Evolutionary conservation across 1,139 yeast genomes (phyloP).

Genomic region (Pichia sorboxylosa): DNA sequence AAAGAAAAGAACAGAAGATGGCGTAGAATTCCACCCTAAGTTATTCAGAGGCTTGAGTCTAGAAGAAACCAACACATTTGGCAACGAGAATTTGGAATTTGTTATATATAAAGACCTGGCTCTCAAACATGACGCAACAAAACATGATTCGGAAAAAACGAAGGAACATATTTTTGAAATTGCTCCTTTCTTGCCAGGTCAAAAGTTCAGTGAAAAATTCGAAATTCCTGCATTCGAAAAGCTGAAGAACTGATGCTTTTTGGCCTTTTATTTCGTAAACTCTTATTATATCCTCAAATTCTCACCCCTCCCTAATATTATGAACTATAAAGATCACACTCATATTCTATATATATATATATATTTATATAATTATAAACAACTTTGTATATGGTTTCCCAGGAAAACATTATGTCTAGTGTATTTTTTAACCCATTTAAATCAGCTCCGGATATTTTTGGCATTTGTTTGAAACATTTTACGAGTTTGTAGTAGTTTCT

Average conservation of each 20-base stretch:
- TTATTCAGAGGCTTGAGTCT: constrained; percentile 41
- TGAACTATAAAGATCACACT: too few species aligned
- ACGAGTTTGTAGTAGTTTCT: too few species aligned
- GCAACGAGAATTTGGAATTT: constrained; percentile 45
- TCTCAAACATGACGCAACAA: constrained; percentile 22
- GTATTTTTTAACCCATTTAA: too few species aligned
- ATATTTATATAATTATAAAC: too few species aligned
- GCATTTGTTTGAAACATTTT: too few species aligned
- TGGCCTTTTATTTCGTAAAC: too few species aligned
- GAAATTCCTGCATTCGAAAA: constrained; percentile 60
- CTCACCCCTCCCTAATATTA: too few species aligned
- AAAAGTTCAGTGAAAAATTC: constrained; percentile 48
- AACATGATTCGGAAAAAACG: constrained; percentile 30
- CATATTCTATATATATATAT: too few species aligned
- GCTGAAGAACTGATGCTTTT: constrained; percentile 18
- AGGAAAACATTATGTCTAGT: too few species aligned
- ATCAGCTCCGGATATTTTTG: too few species aligned
- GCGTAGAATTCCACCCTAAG: constrained; percentile 71
- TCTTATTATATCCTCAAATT: too few species aligned
- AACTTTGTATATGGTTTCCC: too few species aligned
- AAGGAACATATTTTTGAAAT: constrained; percentile 45
- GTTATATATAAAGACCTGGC: constrained; percentile 50
- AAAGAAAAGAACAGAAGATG: constrained; percentile 63
- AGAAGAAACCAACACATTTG: constrained; percentile 25
- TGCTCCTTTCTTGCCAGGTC: constrained; percentile 75